A percentile compares a stretch with the other conserved stretches of the same genome.
Evolutionary conservation across 768 basidiomycete genomes (phyloP).

Genomic region (Leccinum variicolor): DNA sequence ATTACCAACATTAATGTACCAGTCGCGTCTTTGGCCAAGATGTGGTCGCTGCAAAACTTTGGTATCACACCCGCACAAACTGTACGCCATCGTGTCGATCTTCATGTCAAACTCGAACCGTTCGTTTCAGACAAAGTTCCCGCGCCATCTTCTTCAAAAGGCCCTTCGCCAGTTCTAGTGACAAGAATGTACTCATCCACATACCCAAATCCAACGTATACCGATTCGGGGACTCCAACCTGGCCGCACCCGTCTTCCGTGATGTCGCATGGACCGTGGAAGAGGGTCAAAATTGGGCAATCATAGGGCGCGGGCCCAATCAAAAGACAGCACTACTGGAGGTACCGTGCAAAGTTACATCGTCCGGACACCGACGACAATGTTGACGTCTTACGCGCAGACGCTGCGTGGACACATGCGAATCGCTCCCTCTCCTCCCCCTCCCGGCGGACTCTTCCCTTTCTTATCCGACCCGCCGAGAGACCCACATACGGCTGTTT

Average conservation of each 20-base stretch:
- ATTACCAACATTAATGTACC: conserved; percentile 6
- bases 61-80: not conserved
- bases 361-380: not conserved
- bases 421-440: conserved; percentile 57
- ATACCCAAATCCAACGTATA: conserved; percentile 52
- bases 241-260: conserved; percentile 45
- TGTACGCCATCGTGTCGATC: not conserved
- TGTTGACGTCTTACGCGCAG: conserved; percentile 31
- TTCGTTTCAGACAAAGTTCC: not conserved
- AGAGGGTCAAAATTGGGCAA: conserved; percentile 70
- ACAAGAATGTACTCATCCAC: conserved; percentile 27
- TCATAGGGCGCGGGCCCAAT: conserved; percentile 63
- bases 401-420: conserved; percentile 70
- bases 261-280: conserved; percentile 57
- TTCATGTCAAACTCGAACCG: not conserved
- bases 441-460: conserved; percentile 75
- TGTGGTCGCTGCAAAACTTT: not conserved
- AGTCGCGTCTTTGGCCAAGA: not conserved
- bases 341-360: conserved; percentile 34
- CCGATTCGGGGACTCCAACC: conserved; percentile 55
- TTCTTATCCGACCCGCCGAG: conserved; percentile 45
- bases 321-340: conserved; percentile 63
- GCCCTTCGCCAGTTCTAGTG: conserved; percentile 2
- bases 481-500: conserved; percentile 50
- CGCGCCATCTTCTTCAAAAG: not conserved